Evolutionary conservation across 208 protist genomes (phyloP), one percentile per base, ranked within the genome.

Genomic region (Trypanosoma mega): DNA sequence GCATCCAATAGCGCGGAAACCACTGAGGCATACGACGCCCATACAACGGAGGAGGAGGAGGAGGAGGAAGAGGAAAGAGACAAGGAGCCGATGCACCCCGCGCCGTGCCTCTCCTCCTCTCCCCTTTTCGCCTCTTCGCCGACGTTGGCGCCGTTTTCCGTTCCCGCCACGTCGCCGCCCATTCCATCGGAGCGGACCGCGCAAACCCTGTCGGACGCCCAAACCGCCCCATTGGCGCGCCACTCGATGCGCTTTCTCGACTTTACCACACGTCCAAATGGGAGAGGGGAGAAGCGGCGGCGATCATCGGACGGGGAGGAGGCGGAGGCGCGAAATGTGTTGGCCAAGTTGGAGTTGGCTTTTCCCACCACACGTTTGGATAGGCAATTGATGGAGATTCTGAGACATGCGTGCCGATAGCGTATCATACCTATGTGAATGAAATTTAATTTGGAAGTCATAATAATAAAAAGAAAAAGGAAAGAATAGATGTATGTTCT

Each of bases 361-460:
- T n/a, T 70, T 4, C 63, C 63, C 16, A 63, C 63, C 9, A 70
- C 48, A 30, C 53, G 55, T 8, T 63, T 58, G 41, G 55, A 63
- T 63, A 18, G 46, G 24, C 9, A 49, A 37, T 41, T 70, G 34
- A 44, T 50, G 16, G 20, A 51, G 23, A 43, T 70, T 45, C 24
- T 60, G 9, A 31, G 39, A 30, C n/a, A 1, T 21, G 26, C 53
- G 7, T 20, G 11, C 7, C 41, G 34, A 51, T 31, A n/a, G n/a
- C n/a, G n/a, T n/a, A n/a, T n/a, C n/a, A n/a, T n/a, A n/a, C n/a
- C n/a, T n/a, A n/a, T n/a, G n/a, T n/a, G n/a, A n/a, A n/a, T n/a
- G n/a, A n/a, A n/a, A n/a, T n/a, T 24, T 6, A n/a, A 31, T 50
- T 50, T 61, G 2, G 31, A 16, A 60, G 12, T 37, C 44, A 14